These are phyloP conservation scores for Suillus ampliporus DNA, from an alignment of 768 basidiomycete species.

Conservation along the genomic window DNA sequence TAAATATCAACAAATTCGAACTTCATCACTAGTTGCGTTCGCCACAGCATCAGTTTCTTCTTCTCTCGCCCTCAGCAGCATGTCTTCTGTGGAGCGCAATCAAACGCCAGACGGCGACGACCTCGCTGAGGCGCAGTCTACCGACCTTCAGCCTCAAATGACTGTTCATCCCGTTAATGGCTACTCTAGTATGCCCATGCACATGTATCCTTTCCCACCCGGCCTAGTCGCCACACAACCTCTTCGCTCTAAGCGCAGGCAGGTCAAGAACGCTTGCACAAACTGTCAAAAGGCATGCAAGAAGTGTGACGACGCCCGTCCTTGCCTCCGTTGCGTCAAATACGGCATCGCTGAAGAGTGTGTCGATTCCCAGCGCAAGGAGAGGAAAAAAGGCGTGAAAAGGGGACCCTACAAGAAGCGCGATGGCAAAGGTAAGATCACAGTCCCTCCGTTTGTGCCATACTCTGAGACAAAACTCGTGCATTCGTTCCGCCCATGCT, in stretches of 20 bases:
- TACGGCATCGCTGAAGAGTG: slow-evolving; percentile 89
- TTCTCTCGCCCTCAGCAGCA: slow-evolving; percentile 39
- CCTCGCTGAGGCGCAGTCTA: slow-evolving; percentile 37
- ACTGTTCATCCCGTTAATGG: slow-evolving; percentile 54
- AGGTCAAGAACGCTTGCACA: slow-evolving; percentile 92
- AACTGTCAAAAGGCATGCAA: slow-evolving; percentile 92
- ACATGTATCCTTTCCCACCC: slow-evolving; percentile 72
- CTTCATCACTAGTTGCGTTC: slow-evolving; percentile 38
- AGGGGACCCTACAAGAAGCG: slow-evolving; percentile 94
- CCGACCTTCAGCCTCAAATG: slow-evolving; percentile 52
- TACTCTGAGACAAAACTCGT: slow-evolving; percentile 15
- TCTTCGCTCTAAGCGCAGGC: slow-evolving; percentile 77
- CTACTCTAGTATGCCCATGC: slow-evolving; percentile 62
- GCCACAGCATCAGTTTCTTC: slow-evolving; percentile 39
- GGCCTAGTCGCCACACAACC: slow-evolving; percentile 51
- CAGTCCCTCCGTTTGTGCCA: slow-evolving; percentile 23
- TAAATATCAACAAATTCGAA: slow-evolving; percentile 8
- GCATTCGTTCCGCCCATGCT: slow-evolving; percentile 4
- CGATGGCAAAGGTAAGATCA: slow-evolving; percentile 80
- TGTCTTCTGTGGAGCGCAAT: slow-evolving; percentile 47
- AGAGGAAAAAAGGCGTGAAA: slow-evolving; percentile 88
- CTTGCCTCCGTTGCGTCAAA: slow-evolving; percentile 91
- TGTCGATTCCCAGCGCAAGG: slow-evolving; percentile 89
- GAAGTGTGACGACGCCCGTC: slow-evolving; percentile 90
- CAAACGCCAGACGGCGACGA: slow-evolving; percentile 48